Evolutionary conservation across 2,329 filamentous ascomycete genomes (phyloP).

Genomic region (Aspergillus luchuensis): DNA sequence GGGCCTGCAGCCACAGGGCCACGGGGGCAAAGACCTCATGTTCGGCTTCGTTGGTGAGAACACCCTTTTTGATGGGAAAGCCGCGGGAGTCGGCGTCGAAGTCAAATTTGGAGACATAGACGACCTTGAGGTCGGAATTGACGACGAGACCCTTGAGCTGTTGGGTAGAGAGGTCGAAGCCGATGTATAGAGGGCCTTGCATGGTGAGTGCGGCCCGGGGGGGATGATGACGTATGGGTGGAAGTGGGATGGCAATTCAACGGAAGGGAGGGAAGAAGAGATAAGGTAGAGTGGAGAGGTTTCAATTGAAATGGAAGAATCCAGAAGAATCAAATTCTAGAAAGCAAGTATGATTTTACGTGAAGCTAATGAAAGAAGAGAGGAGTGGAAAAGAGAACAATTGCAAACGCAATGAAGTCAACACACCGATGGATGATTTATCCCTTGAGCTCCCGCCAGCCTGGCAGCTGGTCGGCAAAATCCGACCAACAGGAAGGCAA

Average conservation of each 20-base stretch:
- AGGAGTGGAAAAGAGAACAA: not conserved
- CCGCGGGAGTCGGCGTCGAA: conserved; percentile 82
- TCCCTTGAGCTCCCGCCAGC: conserved; percentile 1
- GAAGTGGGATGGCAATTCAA: not conserved
- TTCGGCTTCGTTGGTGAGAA: conserved; percentile 76
- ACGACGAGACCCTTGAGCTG: conserved; percentile 94
- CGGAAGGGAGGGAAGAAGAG: not conserved
- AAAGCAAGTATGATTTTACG: not conserved
- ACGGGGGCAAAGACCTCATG: conserved; percentile 92
- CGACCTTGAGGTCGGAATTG: conserved; percentile 75
- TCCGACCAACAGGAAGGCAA: conserved; percentile 2
- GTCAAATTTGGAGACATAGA: conserved; percentile 86
- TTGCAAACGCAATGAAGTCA: not conserved
- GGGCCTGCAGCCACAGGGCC: conserved; percentile 88
- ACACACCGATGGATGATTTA: not conserved
- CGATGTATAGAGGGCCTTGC: conserved; percentile 72
- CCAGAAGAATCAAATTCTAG: not conserved
- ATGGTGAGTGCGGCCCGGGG: conserved; percentile 35
- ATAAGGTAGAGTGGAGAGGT: not conserved
- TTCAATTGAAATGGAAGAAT: not conserved
- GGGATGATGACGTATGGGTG: conserved; percentile 7
- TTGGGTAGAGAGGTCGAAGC: conserved; percentile 95
- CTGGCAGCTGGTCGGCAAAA: conserved; percentile 1
- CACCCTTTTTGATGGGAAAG: conserved; percentile 85
- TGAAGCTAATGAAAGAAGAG: not conserved